phyloP scores from a whole-genome alignment of 192 early-diverging fungal species.

The Paraglomus brasilianum region DNA sequence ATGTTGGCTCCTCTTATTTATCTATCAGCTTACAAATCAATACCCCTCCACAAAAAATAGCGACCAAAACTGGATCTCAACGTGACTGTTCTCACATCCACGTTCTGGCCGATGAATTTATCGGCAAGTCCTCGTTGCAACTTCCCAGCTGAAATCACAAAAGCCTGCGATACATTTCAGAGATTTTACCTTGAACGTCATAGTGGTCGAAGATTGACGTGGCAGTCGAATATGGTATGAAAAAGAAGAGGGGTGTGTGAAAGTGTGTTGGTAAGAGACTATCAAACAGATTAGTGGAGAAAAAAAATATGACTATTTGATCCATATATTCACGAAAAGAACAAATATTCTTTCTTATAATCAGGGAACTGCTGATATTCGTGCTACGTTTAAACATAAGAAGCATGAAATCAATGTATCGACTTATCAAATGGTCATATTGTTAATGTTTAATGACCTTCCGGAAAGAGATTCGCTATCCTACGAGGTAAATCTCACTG shows the following conservation, averaged over 20 bases:
- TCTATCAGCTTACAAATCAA: neutral
- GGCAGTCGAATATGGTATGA: constrained; percentile 72
- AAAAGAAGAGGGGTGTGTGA: neutral
- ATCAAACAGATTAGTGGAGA: neutral
- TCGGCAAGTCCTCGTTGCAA: constrained; percentile 50
- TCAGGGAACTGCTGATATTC: constrained; percentile 83
- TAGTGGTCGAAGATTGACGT: constrained; percentile 88
- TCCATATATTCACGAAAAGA: constrained; percentile 11
- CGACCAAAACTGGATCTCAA: constrained; percentile 44
- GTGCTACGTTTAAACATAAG: constrained; percentile 69
- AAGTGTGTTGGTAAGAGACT: no score
- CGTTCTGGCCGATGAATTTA: constrained; percentile 65
- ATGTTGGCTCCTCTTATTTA: neutral
- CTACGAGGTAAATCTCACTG: constrained; percentile 34
- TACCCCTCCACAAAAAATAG: constrained; percentile 21
- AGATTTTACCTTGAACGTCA: constrained; percentile 79
- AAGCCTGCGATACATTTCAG: constrained; percentile 63
- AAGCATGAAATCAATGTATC: constrained; percentile 73
- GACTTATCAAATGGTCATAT: constrained; percentile 68
- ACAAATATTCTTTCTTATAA: neutral
- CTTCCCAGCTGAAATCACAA: constrained; percentile 44
- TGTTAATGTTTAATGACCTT: constrained; percentile 75
- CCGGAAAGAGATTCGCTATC: constrained; percentile 37
- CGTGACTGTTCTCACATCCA: constrained; percentile 60
- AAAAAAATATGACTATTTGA: neutral